Percentiles rank a stretch among this genome's conserved stretches.
These are phyloP conservation scores for Neurospora sp. DNA, from an alignment of 2,329 filamentous ascomycete genomes.

Conservation along the genomic window DNA sequence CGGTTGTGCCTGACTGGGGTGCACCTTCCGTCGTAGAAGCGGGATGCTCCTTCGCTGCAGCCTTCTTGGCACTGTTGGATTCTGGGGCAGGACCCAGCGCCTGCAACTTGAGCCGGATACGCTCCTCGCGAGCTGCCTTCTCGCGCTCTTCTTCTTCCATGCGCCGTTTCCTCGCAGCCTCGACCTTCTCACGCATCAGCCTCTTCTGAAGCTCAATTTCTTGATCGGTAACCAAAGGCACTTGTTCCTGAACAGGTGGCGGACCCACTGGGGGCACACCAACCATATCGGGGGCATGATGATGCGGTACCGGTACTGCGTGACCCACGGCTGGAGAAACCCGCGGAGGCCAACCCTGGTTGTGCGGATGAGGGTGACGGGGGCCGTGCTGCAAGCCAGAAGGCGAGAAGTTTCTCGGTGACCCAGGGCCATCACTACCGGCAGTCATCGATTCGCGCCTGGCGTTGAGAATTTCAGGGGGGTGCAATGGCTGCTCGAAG, in stretches of 20 bases:
- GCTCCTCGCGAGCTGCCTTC: slow-evolving; percentile 60
- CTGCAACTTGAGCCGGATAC: slow-evolving; percentile 63
- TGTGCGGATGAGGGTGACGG: slow-evolving; percentile 17
- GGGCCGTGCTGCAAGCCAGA: slow-evolving; percentile 24
- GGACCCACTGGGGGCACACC: background rate
- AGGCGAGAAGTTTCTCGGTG: slow-evolving; percentile 33
- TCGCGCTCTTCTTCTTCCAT: slow-evolving; percentile 61
- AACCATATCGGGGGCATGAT: background rate
- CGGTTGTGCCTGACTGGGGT: slow-evolving; percentile 24
- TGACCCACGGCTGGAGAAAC: slow-evolving; percentile 34
- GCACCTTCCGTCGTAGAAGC: background rate
- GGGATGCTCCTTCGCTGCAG: slow-evolving; percentile 33
- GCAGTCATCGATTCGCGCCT: slow-evolving; percentile 41
- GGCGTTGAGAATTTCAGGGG: slow-evolving; percentile 33
- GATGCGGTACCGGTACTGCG: slow-evolving; percentile 27
- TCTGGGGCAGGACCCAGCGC: slow-evolving; percentile 57
- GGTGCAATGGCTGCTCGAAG: slow-evolving; percentile 31
- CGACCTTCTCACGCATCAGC: slow-evolving; percentile 63
- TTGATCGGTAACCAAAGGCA: slow-evolving; percentile 33
- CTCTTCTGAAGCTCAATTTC: slow-evolving; percentile 57
- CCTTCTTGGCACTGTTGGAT: slow-evolving; percentile 47
- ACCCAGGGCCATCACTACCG: slow-evolving; percentile 40
- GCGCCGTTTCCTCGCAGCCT: slow-evolving; percentile 58
- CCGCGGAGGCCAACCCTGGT: slow-evolving; percentile 31
- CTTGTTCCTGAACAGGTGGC: slow-evolving; percentile 23